Percentiles rank a stretch among this genome's conserved stretches.
phyloP scores from a whole-genome alignment of 2,329 filamentous ascomycete species.

The Rhynchosporium secalis region DNA sequence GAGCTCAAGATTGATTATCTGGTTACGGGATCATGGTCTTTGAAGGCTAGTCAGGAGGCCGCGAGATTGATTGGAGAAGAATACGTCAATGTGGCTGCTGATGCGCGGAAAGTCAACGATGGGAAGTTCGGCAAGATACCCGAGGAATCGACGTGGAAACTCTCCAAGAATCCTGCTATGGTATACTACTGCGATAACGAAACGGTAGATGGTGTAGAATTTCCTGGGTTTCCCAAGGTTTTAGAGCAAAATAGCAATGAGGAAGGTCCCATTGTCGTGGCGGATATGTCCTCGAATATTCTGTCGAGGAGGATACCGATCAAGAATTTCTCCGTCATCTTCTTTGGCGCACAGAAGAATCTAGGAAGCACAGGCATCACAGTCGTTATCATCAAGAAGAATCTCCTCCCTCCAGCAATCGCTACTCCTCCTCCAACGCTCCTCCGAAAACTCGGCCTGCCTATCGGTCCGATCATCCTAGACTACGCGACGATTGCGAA shows the following conservation, averaged over 20 bases:
- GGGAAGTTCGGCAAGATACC: slow-evolving; percentile 89
- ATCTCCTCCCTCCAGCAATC: slow-evolving; percentile 67
- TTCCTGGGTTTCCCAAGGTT: slow-evolving; percentile 67
- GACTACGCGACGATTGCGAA: slow-evolving; percentile 84
- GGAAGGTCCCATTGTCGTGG: slow-evolving; percentile 74
- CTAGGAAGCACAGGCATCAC: slow-evolving; percentile 84
- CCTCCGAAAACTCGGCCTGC: slow-evolving; percentile 72
- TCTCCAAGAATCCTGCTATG: slow-evolving; percentile 68
- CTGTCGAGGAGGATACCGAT: slow-evolving; percentile 77
- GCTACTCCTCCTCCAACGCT: slow-evolving; percentile 67
- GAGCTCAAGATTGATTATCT: slow-evolving; percentile 86
- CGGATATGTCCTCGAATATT: slow-evolving; percentile 95
- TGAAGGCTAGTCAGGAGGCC: slow-evolving; percentile 86
- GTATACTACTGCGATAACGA: slow-evolving; percentile 91
- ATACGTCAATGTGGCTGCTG: slow-evolving; percentile 76
- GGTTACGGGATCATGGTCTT: slow-evolving; percentile 84
- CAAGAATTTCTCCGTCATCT: slow-evolving; percentile 78
- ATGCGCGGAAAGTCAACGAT: slow-evolving; percentile 63
- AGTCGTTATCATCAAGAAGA: slow-evolving; percentile 81
- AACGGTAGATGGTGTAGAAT: slow-evolving; percentile 92
- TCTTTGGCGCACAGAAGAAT: slow-evolving; percentile 96
- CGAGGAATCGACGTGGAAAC: slow-evolving; percentile 71
- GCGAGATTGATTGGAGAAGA: slow-evolving; percentile 73
- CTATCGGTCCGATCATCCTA: slow-evolving; percentile 76
- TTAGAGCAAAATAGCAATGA: slow-evolving; percentile 60